Percentiles rank a stretch among this genome's conserved stretches.
These are phyloP conservation scores for Blastobotrys muscicola DNA, from an alignment of 805 yeast genomes.

Conservation along the genomic window DNA sequence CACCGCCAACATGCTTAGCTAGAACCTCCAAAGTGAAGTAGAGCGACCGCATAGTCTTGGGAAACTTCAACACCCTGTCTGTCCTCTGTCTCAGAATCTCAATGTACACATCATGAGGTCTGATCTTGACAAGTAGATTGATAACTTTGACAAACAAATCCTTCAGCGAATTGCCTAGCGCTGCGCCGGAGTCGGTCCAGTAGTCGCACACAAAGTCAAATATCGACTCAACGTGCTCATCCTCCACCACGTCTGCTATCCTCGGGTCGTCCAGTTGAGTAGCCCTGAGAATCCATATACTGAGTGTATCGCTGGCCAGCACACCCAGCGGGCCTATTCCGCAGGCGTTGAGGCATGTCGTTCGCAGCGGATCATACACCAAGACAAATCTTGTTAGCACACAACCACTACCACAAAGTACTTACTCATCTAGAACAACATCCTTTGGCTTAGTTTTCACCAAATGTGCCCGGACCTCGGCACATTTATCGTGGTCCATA, in stretches of 20 bases:
- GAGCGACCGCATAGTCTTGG: slow-evolving; percentile 47
- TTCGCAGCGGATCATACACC: slow-evolving; percentile 25
- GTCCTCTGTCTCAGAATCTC: slow-evolving; percentile 35
- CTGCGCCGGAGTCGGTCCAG: slow-evolving; percentile 63
- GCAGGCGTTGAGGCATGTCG: slow-evolving; percentile 25
- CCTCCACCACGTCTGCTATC: slow-evolving; percentile 7
- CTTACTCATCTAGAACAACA: slow-evolving; percentile 12
- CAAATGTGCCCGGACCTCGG: slow-evolving; percentile 8
- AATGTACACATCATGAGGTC: slow-evolving; percentile 11
- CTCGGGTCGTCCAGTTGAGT: slow-evolving; percentile 28
- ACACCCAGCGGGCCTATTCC: slow-evolving; percentile 35
- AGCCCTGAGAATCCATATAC: slow-evolving; percentile 56
- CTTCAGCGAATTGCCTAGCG: slow-evolving; percentile 58
- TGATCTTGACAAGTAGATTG: slow-evolving; percentile 27
- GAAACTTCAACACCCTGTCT: slow-evolving; percentile 32
- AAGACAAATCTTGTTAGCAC: slow-evolving; percentile 11
- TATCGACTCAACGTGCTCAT: slow-evolving; percentile 16
- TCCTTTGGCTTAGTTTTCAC: slow-evolving; percentile 13
- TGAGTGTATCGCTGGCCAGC: slow-evolving; percentile 46
- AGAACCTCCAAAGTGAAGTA: slow-evolving; percentile 54
- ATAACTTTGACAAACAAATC: slow-evolving; percentile 51
- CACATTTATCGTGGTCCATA: background rate
- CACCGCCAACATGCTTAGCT: slow-evolving; percentile 38
- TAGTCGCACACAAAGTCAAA: slow-evolving; percentile 48
- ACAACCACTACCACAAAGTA: background rate